phyloP scores from a whole-genome alignment of 306 rosid species.

The Potentilla sterilis region DNA sequence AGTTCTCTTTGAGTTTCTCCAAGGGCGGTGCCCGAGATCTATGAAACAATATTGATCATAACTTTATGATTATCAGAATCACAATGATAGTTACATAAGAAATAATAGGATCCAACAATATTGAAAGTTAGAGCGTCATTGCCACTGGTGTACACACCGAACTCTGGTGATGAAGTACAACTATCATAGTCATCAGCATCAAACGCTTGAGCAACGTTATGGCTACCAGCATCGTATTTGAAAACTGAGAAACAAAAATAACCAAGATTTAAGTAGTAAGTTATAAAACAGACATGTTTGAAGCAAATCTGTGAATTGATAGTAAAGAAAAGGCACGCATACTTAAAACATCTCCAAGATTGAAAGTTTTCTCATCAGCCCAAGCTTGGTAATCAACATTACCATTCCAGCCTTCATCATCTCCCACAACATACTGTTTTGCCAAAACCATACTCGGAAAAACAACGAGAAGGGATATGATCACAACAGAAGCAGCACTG shows the following conservation, averaged over 20 bases:
- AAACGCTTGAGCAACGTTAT: not conserved
- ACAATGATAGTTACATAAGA: not conserved
- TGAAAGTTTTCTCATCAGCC: not conserved
- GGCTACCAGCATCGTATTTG: not conserved
- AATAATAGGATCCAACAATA: not conserved
- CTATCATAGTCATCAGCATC: not conserved
- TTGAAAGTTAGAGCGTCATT: not conserved
- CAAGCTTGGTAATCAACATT: constrained; percentile 9
- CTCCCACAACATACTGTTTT: constrained; percentile 6
- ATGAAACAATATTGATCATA: not conserved
- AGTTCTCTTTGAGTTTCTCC: no score
- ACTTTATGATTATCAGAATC: not conserved
- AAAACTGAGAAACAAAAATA: not conserved
- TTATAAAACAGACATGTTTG: not conserved
- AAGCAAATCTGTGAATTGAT: not conserved
- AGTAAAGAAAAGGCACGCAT: not conserved
- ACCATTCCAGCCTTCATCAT: constrained; percentile 8
- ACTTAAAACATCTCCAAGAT: not conserved
- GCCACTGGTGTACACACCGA: not conserved
- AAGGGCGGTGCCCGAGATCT: not conserved
- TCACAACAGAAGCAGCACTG: not conserved
- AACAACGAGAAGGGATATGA: not conserved
- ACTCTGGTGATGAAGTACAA: not conserved
- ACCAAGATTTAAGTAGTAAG: not conserved
- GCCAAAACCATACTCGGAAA: constrained; percentile 6